Evolutionary conservation across 345 rosid genomes (phyloP).

Genomic region (Populus tremula): DNA sequence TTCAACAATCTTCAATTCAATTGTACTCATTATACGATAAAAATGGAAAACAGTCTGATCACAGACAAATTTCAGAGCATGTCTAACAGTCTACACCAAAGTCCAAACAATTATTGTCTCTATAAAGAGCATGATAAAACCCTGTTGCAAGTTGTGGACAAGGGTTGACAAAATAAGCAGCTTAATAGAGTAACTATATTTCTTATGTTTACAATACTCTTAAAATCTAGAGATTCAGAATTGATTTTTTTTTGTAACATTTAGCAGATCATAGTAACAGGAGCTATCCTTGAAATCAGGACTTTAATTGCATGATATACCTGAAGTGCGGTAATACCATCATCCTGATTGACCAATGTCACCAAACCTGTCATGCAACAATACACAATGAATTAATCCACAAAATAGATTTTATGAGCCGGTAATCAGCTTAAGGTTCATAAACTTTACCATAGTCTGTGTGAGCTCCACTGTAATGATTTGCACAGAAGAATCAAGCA

Average conservation of each 20-base stretch:
- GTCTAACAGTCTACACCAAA: too few relatives aligned
- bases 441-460: slow-evolving; percentile 75
- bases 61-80: too few relatives aligned
- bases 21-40: too few relatives aligned
- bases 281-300: background rate
- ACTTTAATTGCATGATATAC: slow-evolving; percentile 20
- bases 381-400: background rate
- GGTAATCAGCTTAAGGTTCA: slow-evolving; percentile 1
- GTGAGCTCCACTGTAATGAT: slow-evolving; percentile 64
- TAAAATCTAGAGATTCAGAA: background rate
- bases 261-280: background rate
- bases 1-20: too few relatives aligned
- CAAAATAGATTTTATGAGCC: background rate
- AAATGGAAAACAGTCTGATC: too few relatives aligned
- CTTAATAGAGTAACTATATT: too few relatives aligned
- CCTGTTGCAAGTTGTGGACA: too few relatives aligned
- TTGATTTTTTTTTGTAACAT: background rate
- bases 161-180: too few relatives aligned
- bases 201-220: too few relatives aligned
- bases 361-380: slow-evolving; percentile 46
- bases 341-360: slow-evolving; percentile 85
- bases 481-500: slow-evolving; percentile 10
- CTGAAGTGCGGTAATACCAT: slow-evolving; percentile 77
- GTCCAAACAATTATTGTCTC: too few relatives aligned
- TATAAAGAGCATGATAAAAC: too few relatives aligned